Conservation (phyloP, 352 stramenopile species). For the Pythium diclinum region DNA sequence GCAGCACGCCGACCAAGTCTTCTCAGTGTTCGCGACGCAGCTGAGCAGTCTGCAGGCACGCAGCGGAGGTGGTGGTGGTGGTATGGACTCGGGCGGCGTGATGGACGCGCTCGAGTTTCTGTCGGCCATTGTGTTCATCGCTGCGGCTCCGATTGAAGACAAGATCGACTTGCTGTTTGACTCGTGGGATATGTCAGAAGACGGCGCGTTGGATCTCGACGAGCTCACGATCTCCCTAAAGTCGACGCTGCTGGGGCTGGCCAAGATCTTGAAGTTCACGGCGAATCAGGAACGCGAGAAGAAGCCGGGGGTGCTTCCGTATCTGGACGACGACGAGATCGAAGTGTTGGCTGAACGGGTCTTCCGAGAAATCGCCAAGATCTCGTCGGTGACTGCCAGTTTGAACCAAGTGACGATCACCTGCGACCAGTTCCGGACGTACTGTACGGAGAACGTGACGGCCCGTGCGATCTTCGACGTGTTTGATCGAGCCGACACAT, state of each 20-base stretch:
- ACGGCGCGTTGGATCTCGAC: constrained; percentile 70
- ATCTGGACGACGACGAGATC: constrained; percentile 65
- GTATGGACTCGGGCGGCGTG: constrained; percentile 9
- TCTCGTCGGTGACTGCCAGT: constrained; percentile 21
- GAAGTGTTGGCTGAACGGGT: constrained; percentile 51
- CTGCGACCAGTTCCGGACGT: constrained; percentile 76
- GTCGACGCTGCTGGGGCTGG: constrained; percentile 68
- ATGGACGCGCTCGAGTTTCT: constrained; percentile 83
- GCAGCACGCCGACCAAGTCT: constrained; percentile 50
- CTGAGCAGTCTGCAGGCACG: neutral
- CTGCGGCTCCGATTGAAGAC: constrained; percentile 52
- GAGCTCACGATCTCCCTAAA: constrained; percentile 88
- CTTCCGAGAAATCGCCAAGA: constrained; percentile 68
- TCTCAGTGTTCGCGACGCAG: constrained; percentile 47
- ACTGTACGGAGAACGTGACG: constrained; percentile 62
- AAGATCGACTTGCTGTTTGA: constrained; percentile 85
- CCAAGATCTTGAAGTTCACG: constrained; percentile 52
- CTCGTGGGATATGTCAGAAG: constrained; percentile 86
- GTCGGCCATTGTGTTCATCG: constrained; percentile 68
- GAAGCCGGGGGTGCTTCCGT: neutral
- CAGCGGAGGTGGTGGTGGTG: neutral
- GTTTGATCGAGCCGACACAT: constrained; percentile 47
- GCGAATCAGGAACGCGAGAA: constrained; percentile 2
- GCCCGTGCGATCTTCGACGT: constrained; percentile 58
- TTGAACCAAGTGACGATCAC: constrained; percentile 48